These are phyloP conservation scores for Citrus sp. DNA, from an alignment of 345 rosid species.

Conservation along the genomic window DNA sequence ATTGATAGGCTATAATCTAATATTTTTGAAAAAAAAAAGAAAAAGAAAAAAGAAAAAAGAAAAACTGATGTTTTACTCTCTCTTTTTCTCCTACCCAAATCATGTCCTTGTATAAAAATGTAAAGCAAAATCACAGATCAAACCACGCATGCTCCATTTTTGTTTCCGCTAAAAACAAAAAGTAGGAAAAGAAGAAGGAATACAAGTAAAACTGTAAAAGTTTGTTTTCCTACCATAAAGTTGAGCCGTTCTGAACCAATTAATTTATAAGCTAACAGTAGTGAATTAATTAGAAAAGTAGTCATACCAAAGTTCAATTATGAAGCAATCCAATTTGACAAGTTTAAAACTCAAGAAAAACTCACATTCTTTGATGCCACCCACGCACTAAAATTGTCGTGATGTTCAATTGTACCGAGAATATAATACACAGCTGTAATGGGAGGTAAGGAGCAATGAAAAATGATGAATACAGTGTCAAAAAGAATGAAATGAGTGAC, in stretches of 20 bases:
- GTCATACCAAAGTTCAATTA: neutral
- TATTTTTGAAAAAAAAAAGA: too few relatives aligned
- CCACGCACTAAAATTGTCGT: neutral
- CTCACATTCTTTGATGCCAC: neutral
- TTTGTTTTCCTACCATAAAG: neutral
- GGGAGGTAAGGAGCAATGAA: neutral
- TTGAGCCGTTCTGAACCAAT: neutral
- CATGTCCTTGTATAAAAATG: neutral
- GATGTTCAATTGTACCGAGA: neutral
- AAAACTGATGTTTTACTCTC: neutral
- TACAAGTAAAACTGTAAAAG: too few relatives aligned
- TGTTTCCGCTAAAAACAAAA: neutral
- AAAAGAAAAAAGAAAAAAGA: too few relatives aligned
- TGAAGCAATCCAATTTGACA: slow-evolving; percentile 20
- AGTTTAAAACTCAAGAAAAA: slow-evolving; percentile 8
- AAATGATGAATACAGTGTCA: slow-evolving; percentile 1
- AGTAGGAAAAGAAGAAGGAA: neutral
- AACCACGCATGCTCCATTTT: neutral
- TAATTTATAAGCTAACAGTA: neutral
- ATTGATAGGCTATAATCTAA: too few relatives aligned
- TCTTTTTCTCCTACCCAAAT: too few relatives aligned
- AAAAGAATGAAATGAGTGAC: slow-evolving; percentile 3
- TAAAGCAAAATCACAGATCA: neutral
- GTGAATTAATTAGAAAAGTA: neutral
- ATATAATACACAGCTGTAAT: slow-evolving; percentile 5